Evolutionary conservation across 2,329 filamentous ascomycete species (phyloP), one percentile per base, ranked within the genome.

Genomic region (Fusarium subglutinans): DNA sequence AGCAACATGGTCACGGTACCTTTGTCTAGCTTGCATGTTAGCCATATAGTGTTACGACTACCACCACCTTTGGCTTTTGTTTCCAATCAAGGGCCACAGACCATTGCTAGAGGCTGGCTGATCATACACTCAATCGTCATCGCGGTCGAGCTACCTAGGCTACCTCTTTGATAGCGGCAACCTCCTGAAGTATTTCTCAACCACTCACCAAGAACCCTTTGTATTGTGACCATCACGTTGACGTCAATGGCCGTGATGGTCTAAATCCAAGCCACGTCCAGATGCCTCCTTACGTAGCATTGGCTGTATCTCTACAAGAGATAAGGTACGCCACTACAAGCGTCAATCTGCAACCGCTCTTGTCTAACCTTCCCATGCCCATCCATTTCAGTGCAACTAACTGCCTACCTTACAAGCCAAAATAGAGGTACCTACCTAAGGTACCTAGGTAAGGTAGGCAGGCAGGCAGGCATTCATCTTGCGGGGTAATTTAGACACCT

Each of bases 221-320:
- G 48, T 76, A 74, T 77, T 62, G 76, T 77, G 75, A 77, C 71
- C 75, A 78, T 78, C 72, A 77, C 70, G 62, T 71, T 79, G 77
- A 79, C 77, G 77, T 79, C 77, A 78, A 78, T 67, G 68, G 69
- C 65, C 63, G 30, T 54, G 72, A 74, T 60, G 69, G 74, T 75
- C 75, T 54, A 66, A 47, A 59, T 61, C 67, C 47, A 60, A 69
- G 70, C 75, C 72, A 73, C 74, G 56, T 33, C 48, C 57, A 33
- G 43, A 60, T 68, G 44, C 48, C 48, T 55, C 28, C 30, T 66
- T 60, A 40, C 63, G 68, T 69, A 45, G 53, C 47, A 28, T 60
- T 59, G 44, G 48, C 60, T 26, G 48, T 60, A 54, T 67, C 50
- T 57, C 30, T 63, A 64, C 50, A 59, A 62, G 24, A 48, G 24